A percentile compares a stretch with the other conserved stretches of the same genome.
Conservation (phyloP, 2,329 filamentous ascomycete genomes). For the Nemania sp. region DNA sequence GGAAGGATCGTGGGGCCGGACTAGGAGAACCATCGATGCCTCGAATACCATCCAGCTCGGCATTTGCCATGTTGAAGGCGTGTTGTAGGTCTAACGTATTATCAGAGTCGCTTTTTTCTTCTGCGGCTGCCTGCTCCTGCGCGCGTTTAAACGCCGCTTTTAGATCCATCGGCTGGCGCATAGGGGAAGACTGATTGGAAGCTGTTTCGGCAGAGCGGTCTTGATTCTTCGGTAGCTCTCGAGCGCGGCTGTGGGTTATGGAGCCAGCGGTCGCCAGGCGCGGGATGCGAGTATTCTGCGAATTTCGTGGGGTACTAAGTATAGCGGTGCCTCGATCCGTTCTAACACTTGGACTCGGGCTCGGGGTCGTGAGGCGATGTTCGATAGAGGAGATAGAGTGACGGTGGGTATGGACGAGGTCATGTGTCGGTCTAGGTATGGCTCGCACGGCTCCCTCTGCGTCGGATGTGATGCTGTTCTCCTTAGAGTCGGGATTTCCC, state of each 20-base stretch:
- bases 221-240: conserved; percentile 13
- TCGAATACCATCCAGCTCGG: conserved; percentile 42
- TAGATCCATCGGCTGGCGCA: conserved; percentile 48
- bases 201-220: conserved; percentile 25
- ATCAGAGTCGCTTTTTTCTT: conserved; percentile 40
- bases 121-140: conserved; percentile 43
- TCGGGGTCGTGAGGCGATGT: conserved; percentile 23
- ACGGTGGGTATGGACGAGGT: conserved; percentile 23
- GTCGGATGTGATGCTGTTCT: conserved; percentile 44
- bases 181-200: conserved; percentile 38
- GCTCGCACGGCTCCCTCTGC: conserved; percentile 36
- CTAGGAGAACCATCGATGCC: conserved; percentile 50
- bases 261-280: conserved; percentile 39
- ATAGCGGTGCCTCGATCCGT: conserved; percentile 34
- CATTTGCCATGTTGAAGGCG: conserved; percentile 48
- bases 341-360: conserved; percentile 27
- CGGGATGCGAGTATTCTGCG: conserved; percentile 48
- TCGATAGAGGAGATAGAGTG: conserved; percentile 33
- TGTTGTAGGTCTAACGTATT: conserved; percentile 44
- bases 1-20: conserved; percentile 47
- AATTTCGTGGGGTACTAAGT: conserved; percentile 33
- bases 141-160: conserved; percentile 48
- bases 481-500: conserved; percentile 41
- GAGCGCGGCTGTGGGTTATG: conserved; percentile 14
- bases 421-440: conserved; percentile 27